Evolutionary conservation across 2,329 filamentous ascomycete genomes (phyloP).

Genomic region (Penicillium italicum): DNA sequence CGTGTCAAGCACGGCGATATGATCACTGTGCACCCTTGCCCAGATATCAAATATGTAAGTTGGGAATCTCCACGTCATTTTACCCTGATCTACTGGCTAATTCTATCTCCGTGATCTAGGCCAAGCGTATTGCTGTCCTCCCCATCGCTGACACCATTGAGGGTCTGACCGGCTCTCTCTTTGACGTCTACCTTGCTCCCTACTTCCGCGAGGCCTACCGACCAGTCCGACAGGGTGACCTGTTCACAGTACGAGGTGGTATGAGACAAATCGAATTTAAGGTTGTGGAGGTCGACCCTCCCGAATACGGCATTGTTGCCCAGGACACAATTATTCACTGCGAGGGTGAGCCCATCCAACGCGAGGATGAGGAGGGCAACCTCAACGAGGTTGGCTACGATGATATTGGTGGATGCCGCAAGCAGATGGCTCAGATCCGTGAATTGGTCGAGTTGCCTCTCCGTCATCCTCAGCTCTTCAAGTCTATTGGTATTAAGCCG

Average conservation of each 20-base stretch:
- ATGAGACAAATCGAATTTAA: constrained; percentile 99
- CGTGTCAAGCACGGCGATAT: constrained; percentile 98
- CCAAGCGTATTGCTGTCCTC: constrained; percentile 97
- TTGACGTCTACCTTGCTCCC: constrained; percentile 97
- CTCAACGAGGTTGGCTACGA: constrained; percentile 99
- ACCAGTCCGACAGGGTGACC: constrained; percentile 92
- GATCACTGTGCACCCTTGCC: constrained; percentile 94
- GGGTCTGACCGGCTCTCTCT: constrained; percentile 93
- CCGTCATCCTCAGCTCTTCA: constrained; percentile 97
- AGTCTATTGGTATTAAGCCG: constrained; percentile 99
- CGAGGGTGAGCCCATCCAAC: constrained; percentile 94
- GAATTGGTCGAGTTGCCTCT: constrained; percentile 97
- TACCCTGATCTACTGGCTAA: constrained; percentile 21
- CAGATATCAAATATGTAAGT: constrained; percentile 99
- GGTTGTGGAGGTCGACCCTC: constrained; percentile 96
- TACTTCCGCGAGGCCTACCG: constrained; percentile 99
- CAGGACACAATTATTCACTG: constrained; percentile 99
- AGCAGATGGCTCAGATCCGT: constrained; percentile 99
- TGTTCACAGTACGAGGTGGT: constrained; percentile 94
- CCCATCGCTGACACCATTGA: constrained; percentile 98
- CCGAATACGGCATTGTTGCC: constrained; percentile 97
- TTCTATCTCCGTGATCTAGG: constrained; percentile 51
- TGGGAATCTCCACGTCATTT: not conserved
- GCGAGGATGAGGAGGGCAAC: constrained; percentile 98
- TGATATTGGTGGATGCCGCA: constrained; percentile 97